Evolutionary conservation across 2,329 filamentous ascomycete species (phyloP).

Genomic region (Hypoxylon sp.): DNA sequence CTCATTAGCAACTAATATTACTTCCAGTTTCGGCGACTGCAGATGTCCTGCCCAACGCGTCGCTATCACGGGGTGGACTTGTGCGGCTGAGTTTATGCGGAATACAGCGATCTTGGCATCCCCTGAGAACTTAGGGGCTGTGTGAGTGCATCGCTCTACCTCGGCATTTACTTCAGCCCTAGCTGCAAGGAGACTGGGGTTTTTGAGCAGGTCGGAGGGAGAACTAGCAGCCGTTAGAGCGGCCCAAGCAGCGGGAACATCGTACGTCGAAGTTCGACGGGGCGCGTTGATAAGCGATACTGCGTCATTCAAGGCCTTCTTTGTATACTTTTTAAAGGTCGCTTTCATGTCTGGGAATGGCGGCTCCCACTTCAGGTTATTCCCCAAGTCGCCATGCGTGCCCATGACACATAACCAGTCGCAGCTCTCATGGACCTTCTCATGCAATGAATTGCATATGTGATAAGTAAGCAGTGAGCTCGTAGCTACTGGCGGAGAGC

Average conservation of each 20-base stretch:
- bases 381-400: conserved; percentile 77
- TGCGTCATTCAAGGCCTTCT: conserved; percentile 73
- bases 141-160: conserved; percentile 72
- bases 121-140: conserved; percentile 73
- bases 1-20: conserved; percentile 77
- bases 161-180: conserved; percentile 72
- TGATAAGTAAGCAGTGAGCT: conserved; percentile 75
- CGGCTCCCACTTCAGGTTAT: conserved; percentile 73
- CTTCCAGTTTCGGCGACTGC: conserved; percentile 71
- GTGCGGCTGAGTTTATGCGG: conserved; percentile 71
- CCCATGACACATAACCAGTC: conserved; percentile 76
- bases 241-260: conserved; percentile 73
- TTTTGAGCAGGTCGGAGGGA: conserved; percentile 67
- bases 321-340: conserved; percentile 72
- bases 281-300: conserved; percentile 77
- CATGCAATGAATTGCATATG: conserved; percentile 71
- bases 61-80: conserved; percentile 77
- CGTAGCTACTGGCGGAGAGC: conserved; percentile 76
- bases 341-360: conserved; percentile 77
- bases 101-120: conserved; percentile 76
- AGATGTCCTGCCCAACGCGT: conserved; percentile 76
- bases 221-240: conserved; percentile 66
- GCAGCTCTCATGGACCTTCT: conserved; percentile 63
- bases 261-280: conserved; percentile 71
- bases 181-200: conserved; percentile 66